Base-by-base conservation (phyloP, 352 stramenopile species). In the Halophytophthora batemanensis region DNA sequence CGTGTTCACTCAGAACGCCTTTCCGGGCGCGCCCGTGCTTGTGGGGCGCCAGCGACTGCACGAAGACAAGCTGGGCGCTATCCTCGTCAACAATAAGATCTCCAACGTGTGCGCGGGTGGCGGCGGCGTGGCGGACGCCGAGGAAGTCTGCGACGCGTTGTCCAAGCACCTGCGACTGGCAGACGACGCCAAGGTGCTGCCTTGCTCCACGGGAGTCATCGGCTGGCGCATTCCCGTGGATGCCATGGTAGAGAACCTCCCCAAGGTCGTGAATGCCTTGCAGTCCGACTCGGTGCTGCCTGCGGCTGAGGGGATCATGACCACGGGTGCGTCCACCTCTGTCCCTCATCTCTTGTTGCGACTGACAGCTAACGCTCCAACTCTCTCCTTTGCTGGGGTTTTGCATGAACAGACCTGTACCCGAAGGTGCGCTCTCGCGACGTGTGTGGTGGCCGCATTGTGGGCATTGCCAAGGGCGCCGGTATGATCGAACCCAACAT, bases 81-180 rank as follows among this genome's bases (percentile, higher is more conserved):
- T 99, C 62, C 81, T 99, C 23, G 89, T 99, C 37, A 99, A 99
- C 73, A 99, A 99, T 75, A 99, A 99, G 77, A 97, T 99, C 53
- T 99, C 96, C 23, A 99, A 99, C 66, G 97, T 99, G 15, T 98
- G 96, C 53, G 93, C 96, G 18, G 95, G 86, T 53, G 83, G 86
- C n/a, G 90, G 93, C 33, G 90, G 95, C 48, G 79, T 96, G 28
- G 81, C 81, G n/a, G 93, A 98, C 55, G 82, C 95, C 4, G 85
- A 98, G 66, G 78, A 91, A 28, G 87, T 99, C 5, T 99, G 96
- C 61, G 77, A 95, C 29, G 84, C 87, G 18, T 72, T 98, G 34
- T 91, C 95, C 25, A 95, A 77, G 74, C 81, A 76, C 75, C 90
- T 81, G 78, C 86, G 69, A 45, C 77, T 98, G 12, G 73, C 84